Evolutionary conservation across 108 stramenopile species (phyloP).

Genomic region (Poteriospumella lacustris): DNA sequence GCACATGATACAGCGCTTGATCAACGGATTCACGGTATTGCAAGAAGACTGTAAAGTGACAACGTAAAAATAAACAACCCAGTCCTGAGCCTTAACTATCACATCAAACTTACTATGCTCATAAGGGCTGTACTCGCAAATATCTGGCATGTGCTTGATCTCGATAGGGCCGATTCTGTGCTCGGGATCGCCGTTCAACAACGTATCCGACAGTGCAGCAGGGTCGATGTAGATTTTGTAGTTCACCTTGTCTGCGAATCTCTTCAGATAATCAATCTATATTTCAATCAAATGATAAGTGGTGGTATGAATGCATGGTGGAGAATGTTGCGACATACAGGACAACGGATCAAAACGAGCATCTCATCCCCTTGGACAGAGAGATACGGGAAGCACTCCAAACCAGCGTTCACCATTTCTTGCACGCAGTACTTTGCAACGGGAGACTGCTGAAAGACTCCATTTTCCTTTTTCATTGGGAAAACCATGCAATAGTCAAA

Average conservation of each 20-base stretch:
- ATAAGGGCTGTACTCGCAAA: not conserved
- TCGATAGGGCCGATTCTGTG: not conserved
- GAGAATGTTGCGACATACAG: not conserved
- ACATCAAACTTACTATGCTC: not conserved
- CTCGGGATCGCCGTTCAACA: not conserved
- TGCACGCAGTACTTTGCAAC: constrained; percentile 23
- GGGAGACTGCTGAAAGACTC: not conserved
- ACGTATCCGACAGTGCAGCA: not conserved
- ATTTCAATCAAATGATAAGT: not conserved
- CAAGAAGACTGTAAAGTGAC: not conserved
- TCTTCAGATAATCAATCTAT: not conserved
- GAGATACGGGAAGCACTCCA: not conserved
- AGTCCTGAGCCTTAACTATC: not conserved
- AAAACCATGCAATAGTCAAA: constrained; percentile 46
- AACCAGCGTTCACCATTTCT: constrained; percentile 10
- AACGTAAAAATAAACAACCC: not conserved
- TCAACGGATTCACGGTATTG: not conserved
- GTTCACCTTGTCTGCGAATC: not conserved
- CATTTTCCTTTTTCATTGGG: constrained; percentile 27
- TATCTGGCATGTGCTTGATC: not conserved
- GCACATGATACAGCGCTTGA: not conserved
- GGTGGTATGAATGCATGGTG: not conserved
- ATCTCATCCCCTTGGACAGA: constrained; percentile 2
- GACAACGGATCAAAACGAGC: not conserved
- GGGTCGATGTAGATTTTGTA: not conserved